A percentile compares a stretch with the other conserved stretches of the same genome.
phyloP scores from a whole-genome alignment of 148 eudicot species.

The Mesembryanthemum crystallinum region DNA sequence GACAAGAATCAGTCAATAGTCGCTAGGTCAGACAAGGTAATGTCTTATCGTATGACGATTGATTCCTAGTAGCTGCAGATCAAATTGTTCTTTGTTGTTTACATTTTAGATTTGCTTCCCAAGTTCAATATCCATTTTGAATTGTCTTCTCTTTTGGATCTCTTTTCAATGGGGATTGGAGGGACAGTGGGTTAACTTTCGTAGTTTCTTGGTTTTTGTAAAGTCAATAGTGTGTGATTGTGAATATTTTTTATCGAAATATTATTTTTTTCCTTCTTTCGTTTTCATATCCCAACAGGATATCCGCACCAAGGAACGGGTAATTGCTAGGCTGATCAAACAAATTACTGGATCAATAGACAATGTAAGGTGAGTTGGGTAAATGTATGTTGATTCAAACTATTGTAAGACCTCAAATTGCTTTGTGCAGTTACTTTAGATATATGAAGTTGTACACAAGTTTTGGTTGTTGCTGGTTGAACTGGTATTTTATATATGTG shows the following conservation, averaged over 20 bases:
- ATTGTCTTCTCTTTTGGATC: not conserved
- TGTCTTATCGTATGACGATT: conserved; percentile 5
- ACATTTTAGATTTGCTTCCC: not conserved
- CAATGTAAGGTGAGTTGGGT: conserved; percentile 54
- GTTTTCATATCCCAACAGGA: conserved; percentile 45
- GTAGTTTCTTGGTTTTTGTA: not conserved
- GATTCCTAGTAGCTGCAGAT: not conserved
- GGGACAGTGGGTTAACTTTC: not conserved
- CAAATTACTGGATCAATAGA: conserved; percentile 54
- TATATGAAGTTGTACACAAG: not conserved
- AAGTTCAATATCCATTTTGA: not conserved
- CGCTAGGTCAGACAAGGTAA: conserved; percentile 50
- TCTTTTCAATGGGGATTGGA: not conserved
- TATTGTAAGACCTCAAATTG: not conserved
- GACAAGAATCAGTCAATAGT: conserved; percentile 42
- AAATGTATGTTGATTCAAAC: not conserved
- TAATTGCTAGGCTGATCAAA: conserved; percentile 54
- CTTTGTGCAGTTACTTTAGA: not conserved
- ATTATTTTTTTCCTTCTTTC: not conserved
- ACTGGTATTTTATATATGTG: too few species aligned
- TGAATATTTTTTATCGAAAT: not conserved
- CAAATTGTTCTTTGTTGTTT: not conserved
- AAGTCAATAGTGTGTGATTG: not conserved
- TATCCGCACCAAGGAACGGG: conserved; percentile 40
- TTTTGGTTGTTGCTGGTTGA: not conserved